phyloP scores from a whole-genome alignment of 108 stramenopile genomes.

The Nitzschia palea region DNA sequence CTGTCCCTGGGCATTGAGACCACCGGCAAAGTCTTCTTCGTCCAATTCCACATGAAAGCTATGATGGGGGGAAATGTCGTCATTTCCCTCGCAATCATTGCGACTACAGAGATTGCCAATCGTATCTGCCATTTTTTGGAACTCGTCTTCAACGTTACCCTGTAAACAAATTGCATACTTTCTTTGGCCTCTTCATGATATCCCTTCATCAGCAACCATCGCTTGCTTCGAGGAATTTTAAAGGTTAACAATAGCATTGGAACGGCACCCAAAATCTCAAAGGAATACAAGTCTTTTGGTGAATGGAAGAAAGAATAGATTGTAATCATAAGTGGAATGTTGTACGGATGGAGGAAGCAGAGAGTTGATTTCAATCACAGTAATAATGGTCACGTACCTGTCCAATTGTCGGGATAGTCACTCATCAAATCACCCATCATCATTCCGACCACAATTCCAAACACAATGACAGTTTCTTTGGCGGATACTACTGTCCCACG shows the following conservation, averaged over 20 bases:
- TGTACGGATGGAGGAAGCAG: no score
- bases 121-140: slow-evolving; percentile 32
- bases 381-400: slow-evolving; percentile 33
- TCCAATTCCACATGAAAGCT: background rate
- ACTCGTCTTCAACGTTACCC: slow-evolving; percentile 39
- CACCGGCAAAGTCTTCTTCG: background rate
- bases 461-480: slow-evolving; percentile 81
- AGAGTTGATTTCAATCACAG: no score
- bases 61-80: background rate
- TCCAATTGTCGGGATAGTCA: slow-evolving; percentile 45
- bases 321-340: no score
- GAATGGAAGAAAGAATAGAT: background rate
- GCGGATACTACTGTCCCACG: slow-evolving; percentile 68
- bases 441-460: slow-evolving; percentile 75
- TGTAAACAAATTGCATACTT: slow-evolving; percentile 50
- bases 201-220: slow-evolving; percentile 45
- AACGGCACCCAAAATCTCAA: slow-evolving; percentile 23
- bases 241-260: slow-evolving; percentile 47
- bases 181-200: slow-evolving; percentile 39
- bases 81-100: background rate
- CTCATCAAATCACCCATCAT: slow-evolving; percentile 48
- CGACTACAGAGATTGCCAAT: slow-evolving; percentile 26
- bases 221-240: slow-evolving; percentile 42
- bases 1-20: background rate
- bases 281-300: slow-evolving; percentile 22